Conservation (phyloP, 768 basidiomycete species). For the Boletus barrowsii region DNA sequence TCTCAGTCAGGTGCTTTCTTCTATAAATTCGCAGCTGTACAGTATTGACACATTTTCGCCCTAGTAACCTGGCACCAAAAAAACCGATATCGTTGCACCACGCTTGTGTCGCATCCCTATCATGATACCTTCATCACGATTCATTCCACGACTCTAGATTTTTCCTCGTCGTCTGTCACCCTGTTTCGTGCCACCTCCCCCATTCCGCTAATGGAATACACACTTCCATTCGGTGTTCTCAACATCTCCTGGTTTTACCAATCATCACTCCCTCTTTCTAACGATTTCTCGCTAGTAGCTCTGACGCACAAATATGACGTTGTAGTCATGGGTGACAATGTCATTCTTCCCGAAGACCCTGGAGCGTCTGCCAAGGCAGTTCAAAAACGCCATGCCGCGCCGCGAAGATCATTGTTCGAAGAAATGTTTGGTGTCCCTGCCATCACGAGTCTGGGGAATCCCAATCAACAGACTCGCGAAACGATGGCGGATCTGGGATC, state of each 20-base stretch:
- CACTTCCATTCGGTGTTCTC: constrained; percentile 63
- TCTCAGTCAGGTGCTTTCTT: constrained; percentile 48
- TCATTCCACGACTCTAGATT: constrained; percentile 34
- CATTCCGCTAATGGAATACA: constrained; percentile 40
- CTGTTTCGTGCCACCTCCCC: constrained; percentile 49
- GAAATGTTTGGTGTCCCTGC: constrained; percentile 87
- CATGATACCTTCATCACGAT: constrained; percentile 62
- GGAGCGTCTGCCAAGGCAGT: constrained; percentile 41
- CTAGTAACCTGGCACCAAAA: constrained; percentile 61
- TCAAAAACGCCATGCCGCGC: constrained; percentile 28
- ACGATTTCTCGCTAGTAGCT: constrained; percentile 60
- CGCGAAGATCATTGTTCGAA: constrained; percentile 69
- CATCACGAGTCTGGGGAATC: constrained; percentile 38
- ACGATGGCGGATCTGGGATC: constrained; percentile 11
- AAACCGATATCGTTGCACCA: constrained; percentile 36
- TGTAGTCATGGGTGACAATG: constrained; percentile 63
- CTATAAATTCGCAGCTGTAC: not conserved
- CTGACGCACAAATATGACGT: constrained; percentile 66
- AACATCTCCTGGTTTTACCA: constrained; percentile 41
- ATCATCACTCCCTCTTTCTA: constrained; percentile 31
- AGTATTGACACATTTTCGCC: not conserved
- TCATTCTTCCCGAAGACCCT: constrained; percentile 40
- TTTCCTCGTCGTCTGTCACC: constrained; percentile 38
- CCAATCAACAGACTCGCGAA: constrained; percentile 18
- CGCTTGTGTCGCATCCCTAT: constrained; percentile 52